phyloP scores from a whole-genome alignment of 257 asterid species.

The Salvia miltiorrhiza region DNA sequence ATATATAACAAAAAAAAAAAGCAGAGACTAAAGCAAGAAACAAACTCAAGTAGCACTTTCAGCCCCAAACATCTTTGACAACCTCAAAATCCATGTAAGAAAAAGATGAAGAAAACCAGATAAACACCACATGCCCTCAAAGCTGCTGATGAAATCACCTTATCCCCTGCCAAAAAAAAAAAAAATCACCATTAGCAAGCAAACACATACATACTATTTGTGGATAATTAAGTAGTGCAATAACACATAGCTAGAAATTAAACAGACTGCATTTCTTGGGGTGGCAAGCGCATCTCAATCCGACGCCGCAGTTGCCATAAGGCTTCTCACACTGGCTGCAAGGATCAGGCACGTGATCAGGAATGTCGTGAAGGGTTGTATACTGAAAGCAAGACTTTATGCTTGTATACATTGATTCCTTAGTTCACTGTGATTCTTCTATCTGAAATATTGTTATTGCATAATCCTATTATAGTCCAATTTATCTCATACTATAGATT shows the following conservation, averaged over 20 bases:
- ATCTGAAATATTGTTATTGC: no score
- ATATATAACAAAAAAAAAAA: no score
- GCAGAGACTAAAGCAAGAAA: no score
- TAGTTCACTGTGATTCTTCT: no score
- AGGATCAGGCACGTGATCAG: conserved; percentile 58
- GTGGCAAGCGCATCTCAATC: conserved; percentile 66
- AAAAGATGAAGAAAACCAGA: conserved; percentile 26
- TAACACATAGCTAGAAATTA: background rate
- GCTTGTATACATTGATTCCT: no score
- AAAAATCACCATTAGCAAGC: background rate
- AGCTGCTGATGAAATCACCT: conserved; percentile 37
- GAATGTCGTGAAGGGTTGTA: no score
- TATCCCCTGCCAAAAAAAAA: conserved; percentile 42
- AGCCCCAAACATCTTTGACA: no score
- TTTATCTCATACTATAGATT: no score
- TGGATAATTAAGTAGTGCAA: background rate
- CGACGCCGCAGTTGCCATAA: conserved; percentile 58
- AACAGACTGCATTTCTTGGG: conserved; percentile 53
- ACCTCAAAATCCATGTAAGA: conserved; percentile 14
- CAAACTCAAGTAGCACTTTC: no score
- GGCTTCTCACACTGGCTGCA: conserved; percentile 56
- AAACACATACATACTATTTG: background rate
- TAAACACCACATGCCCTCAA: conserved; percentile 25
- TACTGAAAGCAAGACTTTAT: no score
- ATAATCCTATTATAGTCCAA: no score